phyloP scores from a whole-genome alignment of 192 early-diverging fungal genomes.

The Radiomyces spectabilis region DNA sequence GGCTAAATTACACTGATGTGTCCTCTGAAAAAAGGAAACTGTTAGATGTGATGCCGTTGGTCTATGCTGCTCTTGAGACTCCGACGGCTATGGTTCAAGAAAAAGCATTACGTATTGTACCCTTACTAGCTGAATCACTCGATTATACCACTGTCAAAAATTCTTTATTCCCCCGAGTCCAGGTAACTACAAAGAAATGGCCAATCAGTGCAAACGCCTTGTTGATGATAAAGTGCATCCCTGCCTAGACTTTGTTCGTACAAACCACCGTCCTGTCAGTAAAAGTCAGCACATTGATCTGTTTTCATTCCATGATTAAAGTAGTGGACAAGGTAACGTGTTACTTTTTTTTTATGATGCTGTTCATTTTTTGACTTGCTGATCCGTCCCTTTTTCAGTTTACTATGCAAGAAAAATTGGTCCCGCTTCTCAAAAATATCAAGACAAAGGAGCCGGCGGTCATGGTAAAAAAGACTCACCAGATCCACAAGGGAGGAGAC shows the following conservation, averaged over 20 bases:
- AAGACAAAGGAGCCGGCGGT: slow-evolving; percentile 72
- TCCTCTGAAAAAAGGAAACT: too few species aligned
- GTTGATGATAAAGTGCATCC: too few species aligned
- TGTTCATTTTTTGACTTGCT: background rate
- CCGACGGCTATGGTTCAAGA: slow-evolving; percentile 50
- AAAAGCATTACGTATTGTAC: slow-evolving; percentile 57
- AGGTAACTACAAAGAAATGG: slow-evolving; percentile 23
- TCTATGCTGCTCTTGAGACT: slow-evolving; percentile 60
- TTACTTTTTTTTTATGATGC: background rate
- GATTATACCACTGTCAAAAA: slow-evolving; percentile 57
- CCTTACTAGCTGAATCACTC: slow-evolving; percentile 43
- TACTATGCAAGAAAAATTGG: slow-evolving; percentile 62
- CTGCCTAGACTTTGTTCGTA: slow-evolving; percentile 58
- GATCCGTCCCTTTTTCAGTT: slow-evolving; percentile 15
- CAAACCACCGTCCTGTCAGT: slow-evolving; percentile 59
- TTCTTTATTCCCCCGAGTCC: slow-evolving; percentile 63
- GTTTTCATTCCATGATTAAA: slow-evolving; percentile 62
- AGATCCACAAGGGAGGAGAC: too few species aligned
- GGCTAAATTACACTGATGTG: too few species aligned
- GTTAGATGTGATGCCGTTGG: slow-evolving; percentile 63
- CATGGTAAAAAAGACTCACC: slow-evolving; percentile 33
- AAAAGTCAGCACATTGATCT: slow-evolving; percentile 63
- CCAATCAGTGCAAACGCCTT: background rate
- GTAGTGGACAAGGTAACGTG: slow-evolving; percentile 53
- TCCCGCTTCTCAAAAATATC: slow-evolving; percentile 72